A percentile compares a stretch with the other conserved stretches of the same genome.
Conservation (phyloP, 345 rosid genomes). For the Sisymbrium irio region DNA sequence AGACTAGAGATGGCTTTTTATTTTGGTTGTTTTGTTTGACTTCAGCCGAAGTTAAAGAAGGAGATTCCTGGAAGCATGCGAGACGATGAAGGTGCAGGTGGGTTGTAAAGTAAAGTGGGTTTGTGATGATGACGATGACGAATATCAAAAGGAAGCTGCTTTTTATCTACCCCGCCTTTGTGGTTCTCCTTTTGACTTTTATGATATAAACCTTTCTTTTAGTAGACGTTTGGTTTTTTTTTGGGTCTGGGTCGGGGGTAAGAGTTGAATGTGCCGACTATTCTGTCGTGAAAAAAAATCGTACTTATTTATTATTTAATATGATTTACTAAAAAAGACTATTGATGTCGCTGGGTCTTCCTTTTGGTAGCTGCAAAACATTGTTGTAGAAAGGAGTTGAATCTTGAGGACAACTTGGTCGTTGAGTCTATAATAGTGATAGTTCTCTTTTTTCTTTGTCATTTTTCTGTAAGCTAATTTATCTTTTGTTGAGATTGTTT, state of each 20-base stretch:
- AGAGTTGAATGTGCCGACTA: constrained; percentile 37
- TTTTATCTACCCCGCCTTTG: constrained; percentile 25
- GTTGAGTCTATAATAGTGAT: not conserved
- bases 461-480: not conserved
- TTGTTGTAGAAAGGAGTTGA: constrained; percentile 23
- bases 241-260: not conserved
- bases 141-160: constrained; percentile 34
- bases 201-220: not conserved
- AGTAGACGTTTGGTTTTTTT: constrained; percentile 11
- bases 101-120: constrained; percentile 27
- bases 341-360: constrained; percentile 12
- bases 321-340: not conserved
- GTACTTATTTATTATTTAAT: not conserved
- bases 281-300: constrained; percentile 24
- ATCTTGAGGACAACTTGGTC: constrained; percentile 20
- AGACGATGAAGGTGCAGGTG: constrained; percentile 23
- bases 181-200: constrained; percentile 32
- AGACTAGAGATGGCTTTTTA: not conserved
- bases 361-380: constrained; percentile 6
- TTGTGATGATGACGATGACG: constrained; percentile 29
- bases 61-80: constrained; percentile 29
- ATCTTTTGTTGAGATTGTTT: not conserved
- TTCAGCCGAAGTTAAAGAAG: constrained; percentile 24
- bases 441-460: not conserved
- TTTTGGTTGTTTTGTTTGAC: not conserved